Conservation (phyloP, 2,329 filamentous ascomycete genomes). For the Scytalidium lignicola region DNA sequence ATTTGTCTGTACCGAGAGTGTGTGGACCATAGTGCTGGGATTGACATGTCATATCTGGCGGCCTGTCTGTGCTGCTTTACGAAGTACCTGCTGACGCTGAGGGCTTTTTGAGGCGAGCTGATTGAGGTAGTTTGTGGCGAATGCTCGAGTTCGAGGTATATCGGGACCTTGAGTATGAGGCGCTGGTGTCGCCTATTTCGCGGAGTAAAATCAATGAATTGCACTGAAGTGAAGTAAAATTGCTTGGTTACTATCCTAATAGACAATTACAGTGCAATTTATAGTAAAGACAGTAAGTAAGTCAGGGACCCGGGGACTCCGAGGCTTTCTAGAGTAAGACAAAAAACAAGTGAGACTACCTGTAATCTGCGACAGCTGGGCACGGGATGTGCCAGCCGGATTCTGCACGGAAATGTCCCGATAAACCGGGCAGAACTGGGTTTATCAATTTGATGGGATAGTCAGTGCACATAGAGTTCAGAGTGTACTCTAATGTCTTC, state of each 20-base stretch:
- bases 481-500: too few relatives aligned
- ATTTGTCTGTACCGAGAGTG: neutral
- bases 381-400: neutral
- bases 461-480: too few relatives aligned
- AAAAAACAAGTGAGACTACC: neutral
- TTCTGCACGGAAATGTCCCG: too few relatives aligned
- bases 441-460: too few relatives aligned
- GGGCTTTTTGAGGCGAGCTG: neutral
- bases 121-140: neutral
- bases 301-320: neutral
- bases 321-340: neutral
- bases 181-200: neutral
- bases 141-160: neutral
- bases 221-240: neutral
- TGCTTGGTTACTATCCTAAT: neutral
- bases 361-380: neutral
- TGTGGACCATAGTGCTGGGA: neutral
- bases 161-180: neutral
- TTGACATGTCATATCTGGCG: neutral
- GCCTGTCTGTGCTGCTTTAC: neutral
- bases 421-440: too few relatives aligned
- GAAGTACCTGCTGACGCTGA: neutral
- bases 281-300: neutral
- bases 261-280: neutral
- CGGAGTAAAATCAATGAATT: neutral